Conservation (phyloP, 176 grass and related monocot genomes). For the Microstegium vimineum region DNA sequence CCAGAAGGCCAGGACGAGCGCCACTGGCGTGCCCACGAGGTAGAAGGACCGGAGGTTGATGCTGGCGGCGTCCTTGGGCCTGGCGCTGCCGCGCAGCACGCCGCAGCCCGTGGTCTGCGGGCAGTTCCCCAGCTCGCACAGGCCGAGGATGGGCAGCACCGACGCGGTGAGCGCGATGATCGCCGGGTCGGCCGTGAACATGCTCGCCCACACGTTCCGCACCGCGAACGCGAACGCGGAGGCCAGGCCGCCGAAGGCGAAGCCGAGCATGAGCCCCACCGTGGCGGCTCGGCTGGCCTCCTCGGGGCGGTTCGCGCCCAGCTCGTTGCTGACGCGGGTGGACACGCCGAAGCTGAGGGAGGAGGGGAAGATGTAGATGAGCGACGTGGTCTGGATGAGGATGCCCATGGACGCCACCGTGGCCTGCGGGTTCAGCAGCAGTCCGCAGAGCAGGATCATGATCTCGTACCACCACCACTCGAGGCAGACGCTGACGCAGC, state of each 20-base stretch:
- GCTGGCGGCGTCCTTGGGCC: slow-evolving; percentile 66
- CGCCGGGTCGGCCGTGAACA: slow-evolving; percentile 71
- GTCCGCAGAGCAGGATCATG: slow-evolving; percentile 89
- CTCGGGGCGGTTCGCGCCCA: slow-evolving; percentile 61
- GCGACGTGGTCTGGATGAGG: slow-evolving; percentile 90
- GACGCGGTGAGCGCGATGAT: slow-evolving; percentile 70
- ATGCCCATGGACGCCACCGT: slow-evolving; percentile 96
- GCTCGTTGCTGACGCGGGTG: slow-evolving; percentile 87
- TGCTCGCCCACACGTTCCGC: slow-evolving; percentile 58
- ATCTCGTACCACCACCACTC: slow-evolving; percentile 99
- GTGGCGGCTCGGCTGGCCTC: slow-evolving; percentile 56
- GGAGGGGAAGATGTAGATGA: slow-evolving; percentile 95
- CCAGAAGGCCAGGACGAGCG: slow-evolving; percentile 66
- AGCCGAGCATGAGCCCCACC: slow-evolving; percentile 55
- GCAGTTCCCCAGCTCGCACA: slow-evolving; percentile 87
- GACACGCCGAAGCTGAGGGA: slow-evolving; percentile 92
- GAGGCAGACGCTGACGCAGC: slow-evolving; percentile 77
- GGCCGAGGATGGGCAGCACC: slow-evolving; percentile 66
- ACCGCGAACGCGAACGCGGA: slow-evolving; percentile 59
- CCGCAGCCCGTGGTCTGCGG: slow-evolving; percentile 86
- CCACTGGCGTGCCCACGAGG: slow-evolving; percentile 70
- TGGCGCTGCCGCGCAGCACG: slow-evolving; percentile 74
- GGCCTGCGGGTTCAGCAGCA: slow-evolving; percentile 78
- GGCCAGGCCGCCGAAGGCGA: slow-evolving; percentile 57
- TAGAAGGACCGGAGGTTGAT: slow-evolving; percentile 92